Base-by-base conservation (phyloP, 169 alveolate species). In the Plasmodium ovale region DNA sequence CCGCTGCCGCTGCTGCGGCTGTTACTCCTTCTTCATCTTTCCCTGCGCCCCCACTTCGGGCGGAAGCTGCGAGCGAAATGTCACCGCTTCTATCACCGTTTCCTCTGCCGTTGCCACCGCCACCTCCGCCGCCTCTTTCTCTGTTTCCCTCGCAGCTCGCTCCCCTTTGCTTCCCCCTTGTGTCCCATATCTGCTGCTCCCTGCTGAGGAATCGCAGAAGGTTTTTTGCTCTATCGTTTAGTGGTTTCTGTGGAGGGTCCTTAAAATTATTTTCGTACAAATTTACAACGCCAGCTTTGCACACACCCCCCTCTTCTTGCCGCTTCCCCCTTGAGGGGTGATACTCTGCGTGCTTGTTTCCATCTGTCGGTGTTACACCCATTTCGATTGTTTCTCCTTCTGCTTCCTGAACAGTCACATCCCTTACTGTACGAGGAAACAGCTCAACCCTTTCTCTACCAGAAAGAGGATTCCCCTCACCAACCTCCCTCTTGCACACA, bases 231-330 rank as follows among this genome's bases (percentile, higher is more conserved):
- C 37, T 25, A 9, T 44, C 64, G 14, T 39, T 37, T 39, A 42
- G n/a, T 3, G 72, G 53, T 3, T 16, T 9, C 31, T 53, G 44
- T 27, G 72, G 19, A 23, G 58, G 16, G 21, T 60, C 5, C 31
- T 44, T 58, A 29, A 72, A 72, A 16, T 72, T 72, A 37, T 72
- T 56, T 56, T 72, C 87, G 35, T 72, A 72, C 25, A 72, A 58
- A 72, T 72, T 39, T 1, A 72, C 29, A 9, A 56, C 71, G 21
- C 71, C 29, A 2, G 64, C 25, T 35, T 56, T 72, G 23, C 19
- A n/a, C 5, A 59, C 33, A 10, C 16, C 33, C 12, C 23, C 51
- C n/a, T n/a, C 51, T 10, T n/a, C n/a, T n/a, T n/a, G n/a, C n/a
- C n/a, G n/a, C n/a, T n/a, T n/a, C n/a, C n/a, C n/a, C n/a, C n/a